Evolutionary conservation across 306 rosid genomes (phyloP), one percentile per base, ranked within the genome.

Genomic region (Cucumis cinereus): DNA sequence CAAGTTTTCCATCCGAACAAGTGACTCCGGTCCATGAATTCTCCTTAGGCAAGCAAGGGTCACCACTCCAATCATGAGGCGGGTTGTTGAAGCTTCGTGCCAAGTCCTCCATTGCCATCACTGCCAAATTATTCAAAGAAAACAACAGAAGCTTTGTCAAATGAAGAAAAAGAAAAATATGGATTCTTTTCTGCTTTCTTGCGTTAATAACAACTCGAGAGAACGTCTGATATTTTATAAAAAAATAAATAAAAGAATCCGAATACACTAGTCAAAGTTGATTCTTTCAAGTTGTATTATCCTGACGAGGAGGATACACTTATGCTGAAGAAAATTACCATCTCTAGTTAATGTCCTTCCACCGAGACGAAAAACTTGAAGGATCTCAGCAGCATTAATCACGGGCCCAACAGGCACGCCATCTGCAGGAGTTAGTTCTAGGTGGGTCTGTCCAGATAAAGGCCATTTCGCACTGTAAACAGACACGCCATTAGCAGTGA

Each of bases 1-100:
- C 10, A 57, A 9, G 28, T 36, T 81, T 63, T 38, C 82, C 85
- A 1, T 12, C 5, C 15, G 89, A 80, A 77, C 98, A 93, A 3
- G 86, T 62, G 77, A 91, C 89, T 53, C 98, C 98, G 12, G 88
- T 91, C 98, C 98, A 93, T 0, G 96, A 87, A 83, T 86, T 85
- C 64, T 74, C 92, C 76, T 60, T 76, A 11, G 98, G 98, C 69
- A 84, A 61, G 81, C 98, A 93, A 81, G 98, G 98, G 83, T 93
- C 97, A 14, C 97, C 97, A 0, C 77, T 82, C 98, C 98, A 93
- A 73, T 91, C 98, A 11, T 79, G 1, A 22, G 98, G 98, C 19
- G 91, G 87, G 76, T 86, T 81, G 57, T 85, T 70, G 45, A 90
- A 72, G 72, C 84, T 81, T 78, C 77, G 86, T 24, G 89, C 90